Evolutionary conservation across 306 rosid genomes (phyloP), one percentile per base, ranked within the genome.

Genomic region (Lagenaria siceraria): DNA sequence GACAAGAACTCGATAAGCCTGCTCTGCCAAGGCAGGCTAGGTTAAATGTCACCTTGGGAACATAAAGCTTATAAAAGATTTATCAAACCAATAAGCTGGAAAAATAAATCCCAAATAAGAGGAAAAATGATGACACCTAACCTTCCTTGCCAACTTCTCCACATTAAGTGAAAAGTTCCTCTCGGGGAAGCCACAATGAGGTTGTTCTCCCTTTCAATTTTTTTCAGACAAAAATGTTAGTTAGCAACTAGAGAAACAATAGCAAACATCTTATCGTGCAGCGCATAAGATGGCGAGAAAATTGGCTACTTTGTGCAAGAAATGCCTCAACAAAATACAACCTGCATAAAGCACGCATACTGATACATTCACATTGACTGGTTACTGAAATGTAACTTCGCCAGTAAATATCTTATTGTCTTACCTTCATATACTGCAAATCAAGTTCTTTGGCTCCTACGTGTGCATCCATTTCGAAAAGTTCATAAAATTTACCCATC

Each of bases 121-220:
- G 33, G 83, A 54, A 61, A 80, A 74, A 53, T 15, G 82, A 53
- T 33, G 15, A 22, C 72, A 83, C 71, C 96, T 82, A 80, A 92
- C 99, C 99, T 95, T 95, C 80, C 89, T 85, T 68, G 97, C 99
- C 77, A 95, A 80, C 85, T 90, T 95, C 88, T 90, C 97, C 84
- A 86, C 86, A 72, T 95, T 88, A 83, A 86, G 63, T 6, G 97
- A 89, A 82, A 95, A 95, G 72, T 92, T 95, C 83, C 13, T 95
- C 86, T 95, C 99, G 10, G 97, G 99, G 87, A 95, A 95, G 80
- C 99, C 99, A 81, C 99, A 92, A 77, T 95, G 99, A 60, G 99
- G 98, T 84, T 92, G 99, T 55, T 92, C 98, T 74, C 97, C 99
- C 99, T 92, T 78, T 33, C 36, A 85, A 85, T 10, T 27, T 78